A percentile compares a stretch with the other conserved stretches of the same genome.
These are phyloP conservation scores for Carex cristatella DNA, from an alignment of 176 grass and related monocot species.

Conservation along the genomic window DNA sequence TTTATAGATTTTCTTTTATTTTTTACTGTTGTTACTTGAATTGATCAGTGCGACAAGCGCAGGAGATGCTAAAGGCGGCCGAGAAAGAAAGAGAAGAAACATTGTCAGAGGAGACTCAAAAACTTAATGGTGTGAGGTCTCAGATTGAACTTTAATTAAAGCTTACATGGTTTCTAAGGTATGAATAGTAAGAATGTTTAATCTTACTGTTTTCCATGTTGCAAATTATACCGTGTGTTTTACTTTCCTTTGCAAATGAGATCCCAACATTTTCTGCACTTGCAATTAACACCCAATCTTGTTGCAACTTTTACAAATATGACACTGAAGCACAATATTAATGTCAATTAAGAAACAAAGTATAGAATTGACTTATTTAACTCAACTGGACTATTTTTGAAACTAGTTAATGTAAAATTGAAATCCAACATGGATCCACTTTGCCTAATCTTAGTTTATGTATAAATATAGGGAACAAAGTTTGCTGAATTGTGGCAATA, in stretches of 20 bases:
- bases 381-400: not conserved
- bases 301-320: not conserved
- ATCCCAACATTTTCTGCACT: not conserved
- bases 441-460: not conserved
- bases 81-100: no score
- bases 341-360: not conserved
- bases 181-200: not conserved
- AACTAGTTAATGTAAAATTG: not conserved
- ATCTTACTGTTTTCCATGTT: constrained; percentile 1
- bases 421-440: not conserved
- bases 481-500: not conserved
- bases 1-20: no score
- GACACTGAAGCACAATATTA: not conserved
- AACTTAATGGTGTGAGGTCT: no score
- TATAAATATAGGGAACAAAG: not conserved
- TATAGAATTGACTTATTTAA: not conserved
- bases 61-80: no score
- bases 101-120: no score
- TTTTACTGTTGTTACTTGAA: not conserved
- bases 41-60: constrained; percentile 44
- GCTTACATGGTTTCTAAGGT: constrained; percentile 50
- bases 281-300: not conserved
- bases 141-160: no score
- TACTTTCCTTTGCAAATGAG: not conserved
- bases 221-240: not conserved